Conservation (phyloP, 1,139 yeast species). For the Starmera stellimalicola region DNA sequence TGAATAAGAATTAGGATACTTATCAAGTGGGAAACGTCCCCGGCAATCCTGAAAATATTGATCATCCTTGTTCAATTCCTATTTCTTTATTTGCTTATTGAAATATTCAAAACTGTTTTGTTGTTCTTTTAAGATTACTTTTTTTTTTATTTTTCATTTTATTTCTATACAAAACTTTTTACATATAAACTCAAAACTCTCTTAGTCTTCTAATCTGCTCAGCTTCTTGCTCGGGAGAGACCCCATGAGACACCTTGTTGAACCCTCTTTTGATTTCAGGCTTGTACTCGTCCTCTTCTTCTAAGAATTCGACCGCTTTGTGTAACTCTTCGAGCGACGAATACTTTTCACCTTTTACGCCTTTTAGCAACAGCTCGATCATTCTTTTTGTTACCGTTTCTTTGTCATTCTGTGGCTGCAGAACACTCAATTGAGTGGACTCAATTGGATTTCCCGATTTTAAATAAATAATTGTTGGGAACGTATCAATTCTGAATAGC, state of each 20-base stretch:
- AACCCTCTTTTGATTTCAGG: not conserved
- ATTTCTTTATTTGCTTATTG: not conserved
- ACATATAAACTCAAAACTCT: conserved; percentile 1
- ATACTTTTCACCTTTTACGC: too few relatives aligned
- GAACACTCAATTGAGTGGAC: not conserved
- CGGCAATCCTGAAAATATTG: conserved; percentile 43
- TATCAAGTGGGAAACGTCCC: conserved; percentile 77
- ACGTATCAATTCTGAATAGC: not conserved
- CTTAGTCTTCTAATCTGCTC: conserved; percentile 2
- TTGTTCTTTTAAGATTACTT: not conserved
- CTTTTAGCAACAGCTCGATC: not conserved
- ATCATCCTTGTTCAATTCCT: conserved; percentile 12
- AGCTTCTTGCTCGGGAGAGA: not conserved
- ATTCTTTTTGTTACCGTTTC: not conserved
- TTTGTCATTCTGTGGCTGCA: not conserved
- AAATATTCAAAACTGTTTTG: not conserved
- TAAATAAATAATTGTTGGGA: not conserved
- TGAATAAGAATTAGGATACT: conserved; percentile 69
- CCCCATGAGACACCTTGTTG: not conserved
- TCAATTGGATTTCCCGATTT: not conserved
- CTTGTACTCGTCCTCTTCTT: conserved; percentile 1
- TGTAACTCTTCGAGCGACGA: not conserved
- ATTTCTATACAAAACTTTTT: too few relatives aligned
- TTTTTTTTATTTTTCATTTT: not conserved
- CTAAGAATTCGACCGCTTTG: not conserved